A percentile compares a stretch with the other conserved stretches of the same genome.
These are phyloP conservation scores for Solanum chilense DNA, from an alignment of 257 asterid genomes.

Conservation along the genomic window DNA sequence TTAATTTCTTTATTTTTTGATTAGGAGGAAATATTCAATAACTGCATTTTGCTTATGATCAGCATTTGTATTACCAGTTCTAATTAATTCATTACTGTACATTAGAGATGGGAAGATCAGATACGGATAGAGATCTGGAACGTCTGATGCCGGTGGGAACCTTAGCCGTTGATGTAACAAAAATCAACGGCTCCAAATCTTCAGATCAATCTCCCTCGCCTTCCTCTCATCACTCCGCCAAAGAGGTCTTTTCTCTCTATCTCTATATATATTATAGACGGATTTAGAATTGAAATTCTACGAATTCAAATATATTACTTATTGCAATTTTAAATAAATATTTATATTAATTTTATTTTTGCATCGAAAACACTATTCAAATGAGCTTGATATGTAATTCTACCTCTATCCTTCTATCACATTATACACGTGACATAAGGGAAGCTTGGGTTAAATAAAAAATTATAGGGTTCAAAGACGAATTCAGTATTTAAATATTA, in stretches of 20 bases:
- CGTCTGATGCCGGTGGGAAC: constrained; percentile 3
- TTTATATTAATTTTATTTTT: not conserved
- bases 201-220: not conserved
- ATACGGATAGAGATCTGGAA: constrained; percentile 9
- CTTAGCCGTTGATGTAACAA: not conserved
- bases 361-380: not conserved
- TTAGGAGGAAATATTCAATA: not conserved
- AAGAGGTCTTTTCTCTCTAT: constrained; percentile 3
- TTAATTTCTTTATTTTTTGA: not conserved
- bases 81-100: not conserved
- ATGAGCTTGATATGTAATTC: not conserved
- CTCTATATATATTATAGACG: rapidly evolving
- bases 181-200: not conserved
- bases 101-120: not conserved
- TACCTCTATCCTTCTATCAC: not conserved
- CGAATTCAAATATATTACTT: not conserved
- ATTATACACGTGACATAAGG: not conserved
- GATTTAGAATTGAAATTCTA: not conserved
- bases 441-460: not conserved
- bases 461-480: not conserved
- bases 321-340: not conserved
- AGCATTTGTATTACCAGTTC: not conserved
- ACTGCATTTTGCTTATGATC: not conserved
- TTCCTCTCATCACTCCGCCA: not conserved
- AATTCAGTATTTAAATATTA: not conserved